Evolutionary conservation across 768 basidiomycete genomes (phyloP).

Genomic region (Porphyrellus cyaneotinctus): DNA sequence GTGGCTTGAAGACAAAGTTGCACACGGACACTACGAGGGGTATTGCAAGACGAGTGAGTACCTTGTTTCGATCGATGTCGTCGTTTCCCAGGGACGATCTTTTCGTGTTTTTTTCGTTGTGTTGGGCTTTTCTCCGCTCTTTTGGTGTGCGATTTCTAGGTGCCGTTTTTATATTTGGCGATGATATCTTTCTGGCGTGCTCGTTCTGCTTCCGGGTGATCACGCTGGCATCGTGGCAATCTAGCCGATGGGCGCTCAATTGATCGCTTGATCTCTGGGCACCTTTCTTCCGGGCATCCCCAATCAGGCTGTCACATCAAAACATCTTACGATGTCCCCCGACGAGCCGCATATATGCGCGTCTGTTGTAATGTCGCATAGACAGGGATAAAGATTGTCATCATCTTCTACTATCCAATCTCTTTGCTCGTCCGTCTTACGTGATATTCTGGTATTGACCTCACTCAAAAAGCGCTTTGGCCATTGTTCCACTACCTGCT

Average conservation of each 20-base stretch:
- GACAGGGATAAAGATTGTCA: not conserved
- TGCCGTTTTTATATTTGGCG: conserved; percentile 3
- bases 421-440: not conserved
- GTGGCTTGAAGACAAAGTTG: conserved; percentile 85
- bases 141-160: conserved; percentile 7
- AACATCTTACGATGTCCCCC: not conserved
- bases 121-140: not conserved
- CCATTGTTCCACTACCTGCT: conserved; percentile 97
- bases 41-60: conserved; percentile 95
- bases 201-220: conserved; percentile 7
- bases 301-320: not conserved
- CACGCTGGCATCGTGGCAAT: not conserved
- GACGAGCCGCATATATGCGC: not conserved
- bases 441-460: conserved; percentile 8
- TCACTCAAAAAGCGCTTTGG: conserved; percentile 71
- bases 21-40: conserved; percentile 93
- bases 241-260: not conserved
- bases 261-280: conserved; percentile 6
- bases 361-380: not conserved
- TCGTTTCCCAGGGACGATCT: not conserved
- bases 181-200: not conserved
- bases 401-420: not conserved
- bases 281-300: not conserved
- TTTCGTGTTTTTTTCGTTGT: conserved; percentile 8
- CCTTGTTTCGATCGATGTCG: not conserved